phyloP scores from a whole-genome alignment of 805 yeast species.

The Candida vartiovaarae region DNA sequence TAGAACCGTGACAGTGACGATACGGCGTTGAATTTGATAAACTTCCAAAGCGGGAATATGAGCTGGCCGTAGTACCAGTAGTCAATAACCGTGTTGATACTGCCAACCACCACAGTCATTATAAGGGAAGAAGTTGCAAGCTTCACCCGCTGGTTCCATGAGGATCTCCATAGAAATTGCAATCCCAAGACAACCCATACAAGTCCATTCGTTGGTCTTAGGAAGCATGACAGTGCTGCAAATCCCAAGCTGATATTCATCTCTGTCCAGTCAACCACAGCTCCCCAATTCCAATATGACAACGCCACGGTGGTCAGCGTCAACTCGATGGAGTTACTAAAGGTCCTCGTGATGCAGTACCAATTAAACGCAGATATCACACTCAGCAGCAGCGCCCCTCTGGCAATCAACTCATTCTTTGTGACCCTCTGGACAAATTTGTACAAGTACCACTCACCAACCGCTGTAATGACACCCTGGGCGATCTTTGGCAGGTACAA shows the following conservation, averaged over 20 bases:
- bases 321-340: constrained; percentile 79
- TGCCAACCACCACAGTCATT: constrained; percentile 24
- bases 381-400: constrained; percentile 41
- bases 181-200: constrained; percentile 66
- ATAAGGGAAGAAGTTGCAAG: constrained; percentile 15
- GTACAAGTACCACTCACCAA: constrained; percentile 60
- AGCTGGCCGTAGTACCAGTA: constrained; percentile 47
- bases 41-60: constrained; percentile 60
- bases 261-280: constrained; percentile 8
- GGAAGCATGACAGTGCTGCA: constrained; percentile 58
- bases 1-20: constrained; percentile 72
- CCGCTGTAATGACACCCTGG: constrained; percentile 63
- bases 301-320: constrained; percentile 60
- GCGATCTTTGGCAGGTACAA: constrained; percentile 53
- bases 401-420: constrained; percentile 29
- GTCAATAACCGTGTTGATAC: constrained; percentile 43
- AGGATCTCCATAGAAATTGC: constrained; percentile 8
- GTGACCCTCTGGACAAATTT: constrained; percentile 35
- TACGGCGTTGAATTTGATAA: constrained; percentile 71
- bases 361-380: constrained; percentile 72
- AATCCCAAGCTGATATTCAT: constrained; percentile 36
- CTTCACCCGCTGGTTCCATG: constrained; percentile 7
- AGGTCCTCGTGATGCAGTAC: constrained; percentile 74
- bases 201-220: constrained; percentile 79
- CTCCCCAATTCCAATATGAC: constrained; percentile 64